Percentiles rank a stretch among this genome's conserved stretches.
Conservation (phyloP, 768 basidiomycete species). For the Multifurca ochricompacta region DNA sequence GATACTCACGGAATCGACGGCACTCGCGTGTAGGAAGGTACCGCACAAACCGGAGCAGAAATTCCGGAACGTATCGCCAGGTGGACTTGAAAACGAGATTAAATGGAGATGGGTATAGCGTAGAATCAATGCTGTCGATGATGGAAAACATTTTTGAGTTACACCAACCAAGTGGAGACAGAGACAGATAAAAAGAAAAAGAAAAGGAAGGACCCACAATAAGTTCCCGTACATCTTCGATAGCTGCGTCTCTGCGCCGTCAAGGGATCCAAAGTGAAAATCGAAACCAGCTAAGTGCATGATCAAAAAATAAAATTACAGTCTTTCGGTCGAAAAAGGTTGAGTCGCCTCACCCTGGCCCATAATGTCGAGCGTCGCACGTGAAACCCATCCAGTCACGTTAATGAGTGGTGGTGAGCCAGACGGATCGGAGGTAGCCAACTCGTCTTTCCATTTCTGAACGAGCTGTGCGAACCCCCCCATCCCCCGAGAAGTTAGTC, state of each 20-base stretch:
- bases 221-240: constrained; percentile 23
- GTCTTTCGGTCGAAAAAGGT: not conserved
- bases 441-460: constrained; percentile 23
- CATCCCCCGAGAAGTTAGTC: no score
- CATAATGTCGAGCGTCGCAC: constrained; percentile 26
- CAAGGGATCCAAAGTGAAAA: constrained; percentile 23
- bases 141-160: not conserved
- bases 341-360: constrained; percentile 20
- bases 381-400: constrained; percentile 21
- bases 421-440: constrained; percentile 4
- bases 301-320: not conserved
- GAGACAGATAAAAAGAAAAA: no score
- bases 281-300: constrained; percentile 23
- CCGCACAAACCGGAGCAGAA: constrained; percentile 3
- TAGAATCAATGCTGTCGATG: constrained; percentile 4
- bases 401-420: constrained; percentile 13
- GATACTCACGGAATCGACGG: constrained; percentile 1
- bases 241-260: constrained; percentile 20
- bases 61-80: constrained; percentile 21
- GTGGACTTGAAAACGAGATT: constrained; percentile 16
- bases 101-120: constrained; percentile 6
- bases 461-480: constrained; percentile 16
- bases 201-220: no score
- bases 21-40: constrained; percentile 10
- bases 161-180: not conserved